Conservation (phyloP, 1,284 basidiomycete species). For the Limonomyces culmigenus region DNA sequence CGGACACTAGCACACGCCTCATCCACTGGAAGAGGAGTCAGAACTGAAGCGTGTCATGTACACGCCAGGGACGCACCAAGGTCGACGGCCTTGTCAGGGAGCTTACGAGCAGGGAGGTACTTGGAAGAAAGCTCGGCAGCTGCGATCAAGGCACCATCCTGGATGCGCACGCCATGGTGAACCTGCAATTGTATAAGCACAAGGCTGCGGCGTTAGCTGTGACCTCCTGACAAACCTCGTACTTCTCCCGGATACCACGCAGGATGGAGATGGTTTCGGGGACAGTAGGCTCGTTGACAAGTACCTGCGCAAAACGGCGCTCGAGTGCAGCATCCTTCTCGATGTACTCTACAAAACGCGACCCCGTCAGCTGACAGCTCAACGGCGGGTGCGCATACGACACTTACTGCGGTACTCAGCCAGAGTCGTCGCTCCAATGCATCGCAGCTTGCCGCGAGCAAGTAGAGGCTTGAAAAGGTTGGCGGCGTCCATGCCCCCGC, state of each 20-base stretch:
- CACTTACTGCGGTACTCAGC: constrained; percentile 82
- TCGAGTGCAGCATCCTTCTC: constrained; percentile 93
- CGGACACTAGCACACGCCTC: constrained; percentile 43
- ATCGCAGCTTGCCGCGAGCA: constrained; percentile 79
- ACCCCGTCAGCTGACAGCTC: too few relatives aligned
- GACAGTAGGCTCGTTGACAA: constrained; percentile 86
- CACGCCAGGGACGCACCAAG: constrained; percentile 89
- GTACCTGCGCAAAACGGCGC: constrained; percentile 86
- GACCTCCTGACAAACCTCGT: neutral
- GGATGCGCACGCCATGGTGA: constrained; percentile 83
- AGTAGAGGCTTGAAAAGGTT: constrained; percentile 85
- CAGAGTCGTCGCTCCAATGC: constrained; percentile 89
- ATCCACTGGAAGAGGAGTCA: constrained; percentile 4
- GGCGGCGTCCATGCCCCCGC: constrained; percentile 75
- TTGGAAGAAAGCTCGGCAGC: constrained; percentile 91
- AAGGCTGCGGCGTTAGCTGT: too few relatives aligned
- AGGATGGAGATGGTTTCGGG: constrained; percentile 88
- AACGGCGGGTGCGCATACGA: too few relatives aligned
- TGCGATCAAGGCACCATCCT: constrained; percentile 79
- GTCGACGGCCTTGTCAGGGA: constrained; percentile 89
- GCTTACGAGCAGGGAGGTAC: constrained; percentile 73
- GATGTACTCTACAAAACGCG: too few relatives aligned
- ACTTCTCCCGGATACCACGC: constrained; percentile 74
- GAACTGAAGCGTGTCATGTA: constrained; percentile 26
- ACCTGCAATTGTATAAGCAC: too few relatives aligned